Evolutionary conservation across 176 grass and related monocot genomes (phyloP), one percentile per base, ranked within the genome.

Genomic region (Microstegium vimineum): DNA sequence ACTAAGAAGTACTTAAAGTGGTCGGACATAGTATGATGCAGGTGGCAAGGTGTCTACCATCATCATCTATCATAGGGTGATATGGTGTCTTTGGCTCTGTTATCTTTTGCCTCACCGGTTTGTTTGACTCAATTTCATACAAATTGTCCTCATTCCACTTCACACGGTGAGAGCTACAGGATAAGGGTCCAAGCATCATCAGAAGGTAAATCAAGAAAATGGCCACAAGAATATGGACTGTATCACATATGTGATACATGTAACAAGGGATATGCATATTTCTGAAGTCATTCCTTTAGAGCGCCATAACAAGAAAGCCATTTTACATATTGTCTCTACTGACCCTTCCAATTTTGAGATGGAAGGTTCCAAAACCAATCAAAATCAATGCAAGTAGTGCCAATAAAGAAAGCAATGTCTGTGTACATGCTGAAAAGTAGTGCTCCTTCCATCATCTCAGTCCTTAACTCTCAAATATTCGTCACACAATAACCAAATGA

Each of bases 41-140:
- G 45, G 78, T 81, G 66, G 80, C 78, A 86, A 78, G 33, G 23
- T 12, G 77, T 64, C 33, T 90, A 98, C 95, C 92, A 40, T 98
- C 95, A 71, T 98, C 88, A 74, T 97, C 95, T 69, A 95, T 86
- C 92, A 98, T 98, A 81, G 82, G 92, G 79, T 93, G 93, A 72
- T 91, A 98, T 16, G 95, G 95, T 79, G 95, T 98, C 82, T 95
- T 98, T 42, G 95, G 95, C 86, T 98, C 95, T 65, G 87, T 98
- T 80, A 95, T 98, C 86, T 95, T 98, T 83, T 98, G 95, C 79
- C 95, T 89, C 70, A 98, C 85, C 40, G 92, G 95, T 47, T 98
- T 98, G 81, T 87, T 98, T 79, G 92, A 83, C 94, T 98, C 95
- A 84, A 98, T 98, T 71, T 98, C 95, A 59, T 95, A 63, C 62